phyloP scores from a whole-genome alignment of 2,329 filamentous ascomycete genomes.

The Fusarium austroafricanum region DNA sequence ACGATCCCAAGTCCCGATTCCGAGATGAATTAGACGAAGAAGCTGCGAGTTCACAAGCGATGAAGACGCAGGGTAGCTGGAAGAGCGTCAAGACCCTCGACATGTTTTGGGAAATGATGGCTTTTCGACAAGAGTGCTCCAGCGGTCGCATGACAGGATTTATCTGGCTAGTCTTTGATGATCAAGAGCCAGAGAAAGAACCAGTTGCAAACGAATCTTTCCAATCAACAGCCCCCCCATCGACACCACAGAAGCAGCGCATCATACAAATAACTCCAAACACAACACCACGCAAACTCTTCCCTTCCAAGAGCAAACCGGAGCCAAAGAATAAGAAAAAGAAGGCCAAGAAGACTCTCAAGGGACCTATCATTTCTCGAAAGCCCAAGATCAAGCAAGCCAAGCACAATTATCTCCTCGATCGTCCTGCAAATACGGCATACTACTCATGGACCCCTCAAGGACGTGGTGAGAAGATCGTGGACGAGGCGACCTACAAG shows the following conservation, averaged over 20 bases:
- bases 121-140: slow-evolving; percentile 94
- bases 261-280: slow-evolving; percentile 45
- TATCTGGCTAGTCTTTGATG: slow-evolving; percentile 89
- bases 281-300: slow-evolving; percentile 51
- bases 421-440: slow-evolving; percentile 63
- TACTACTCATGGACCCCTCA: slow-evolving; percentile 74
- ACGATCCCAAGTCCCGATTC: slow-evolving; percentile 94
- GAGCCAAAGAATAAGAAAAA: slow-evolving; percentile 38
- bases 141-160: slow-evolving; percentile 93
- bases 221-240: slow-evolving; percentile 40
- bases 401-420: slow-evolving; percentile 61
- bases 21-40: slow-evolving; percentile 90
- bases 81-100: slow-evolving; percentile 84
- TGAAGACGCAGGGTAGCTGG: slow-evolving; percentile 76
- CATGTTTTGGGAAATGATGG: slow-evolving; percentile 99
- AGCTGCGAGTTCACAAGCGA: slow-evolving; percentile 66
- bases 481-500: slow-evolving; percentile 73
- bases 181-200: slow-evolving; percentile 47
- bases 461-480: slow-evolving; percentile 71
- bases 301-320: slow-evolving; percentile 42
- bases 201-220: slow-evolving; percentile 32
- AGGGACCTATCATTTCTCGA: slow-evolving; percentile 71
- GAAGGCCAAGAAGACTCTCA: slow-evolving; percentile 60
- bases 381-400: slow-evolving; percentile 73
- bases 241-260: slow-evolving; percentile 51